A percentile compares a stretch with the other conserved stretches of the same genome.
Conservation (phyloP, 495 filamentous ascomycete species). For the Terfezia claveryi region DNA sequence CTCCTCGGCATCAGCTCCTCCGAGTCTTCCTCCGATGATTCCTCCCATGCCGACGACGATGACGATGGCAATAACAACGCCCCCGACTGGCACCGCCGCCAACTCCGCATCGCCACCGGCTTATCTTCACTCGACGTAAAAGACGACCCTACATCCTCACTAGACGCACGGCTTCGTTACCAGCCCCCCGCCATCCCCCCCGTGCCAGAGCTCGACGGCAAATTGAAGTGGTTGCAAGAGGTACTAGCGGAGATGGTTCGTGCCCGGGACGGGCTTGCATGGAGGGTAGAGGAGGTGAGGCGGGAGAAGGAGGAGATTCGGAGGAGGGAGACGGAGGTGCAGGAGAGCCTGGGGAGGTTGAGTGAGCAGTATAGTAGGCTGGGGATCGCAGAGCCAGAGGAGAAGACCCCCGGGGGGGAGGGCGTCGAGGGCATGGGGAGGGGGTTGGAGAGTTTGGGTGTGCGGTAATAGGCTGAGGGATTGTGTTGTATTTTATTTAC, state of each 20-base stretch:
- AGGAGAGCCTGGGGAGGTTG: constrained; percentile 5
- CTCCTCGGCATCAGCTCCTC: not conserved
- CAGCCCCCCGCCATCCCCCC: not conserved
- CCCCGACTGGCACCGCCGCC: not conserved
- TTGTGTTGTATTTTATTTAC: no score
- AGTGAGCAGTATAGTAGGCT: constrained; percentile 14
- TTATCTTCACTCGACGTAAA: not conserved
- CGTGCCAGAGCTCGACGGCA: not conserved
- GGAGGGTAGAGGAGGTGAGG: constrained; percentile 11
- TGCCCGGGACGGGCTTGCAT: constrained; percentile 7
- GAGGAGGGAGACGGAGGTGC: constrained; percentile 8
- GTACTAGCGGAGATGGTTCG: constrained; percentile 14
- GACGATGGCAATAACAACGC: not conserved
- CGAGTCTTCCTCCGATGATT: not conserved
- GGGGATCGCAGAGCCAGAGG: constrained; percentile 2
- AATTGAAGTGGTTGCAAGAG: constrained; percentile 8
- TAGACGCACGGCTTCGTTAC: not conserved
- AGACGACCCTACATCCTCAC: not conserved
- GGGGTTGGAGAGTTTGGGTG: not conserved
- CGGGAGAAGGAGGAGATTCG: constrained; percentile 5
- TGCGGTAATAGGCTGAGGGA: not conserved
- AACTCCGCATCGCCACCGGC: not conserved
- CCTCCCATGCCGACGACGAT: not conserved
- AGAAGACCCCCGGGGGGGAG: not conserved
- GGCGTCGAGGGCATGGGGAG: not conserved